These are phyloP conservation scores for Scheffersomyces quercinus DNA, from an alignment of 1,139 yeast species.

Conservation along the genomic window DNA sequence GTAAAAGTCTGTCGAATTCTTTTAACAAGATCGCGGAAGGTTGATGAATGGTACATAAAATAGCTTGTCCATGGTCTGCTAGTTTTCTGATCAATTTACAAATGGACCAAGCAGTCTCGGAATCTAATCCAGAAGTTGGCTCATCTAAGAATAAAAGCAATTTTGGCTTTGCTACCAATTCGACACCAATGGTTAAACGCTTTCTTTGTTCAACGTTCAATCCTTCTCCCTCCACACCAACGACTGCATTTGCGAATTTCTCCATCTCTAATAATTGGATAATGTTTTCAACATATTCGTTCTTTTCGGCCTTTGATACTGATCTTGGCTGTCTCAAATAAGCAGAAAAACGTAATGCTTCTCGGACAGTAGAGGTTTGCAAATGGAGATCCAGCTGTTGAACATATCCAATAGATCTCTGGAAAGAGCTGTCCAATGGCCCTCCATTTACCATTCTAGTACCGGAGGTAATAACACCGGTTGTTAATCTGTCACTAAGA, in stretches of 20 bases:
- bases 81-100: slow-evolving; percentile 13
- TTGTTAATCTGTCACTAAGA: slow-evolving; percentile 11
- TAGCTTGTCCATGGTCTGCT: slow-evolving; percentile 16
- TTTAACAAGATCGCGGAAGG: slow-evolving; percentile 13
- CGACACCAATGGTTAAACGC: slow-evolving; percentile 19
- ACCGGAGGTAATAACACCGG: slow-evolving; percentile 12
- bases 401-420: slow-evolving; percentile 37
- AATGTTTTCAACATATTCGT: slow-evolving; percentile 12
- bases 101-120: slow-evolving; percentile 16
- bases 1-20: slow-evolving; percentile 13
- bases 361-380: slow-evolving; percentile 12
- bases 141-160: slow-evolving; percentile 19
- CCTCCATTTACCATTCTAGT: slow-evolving; percentile 12
- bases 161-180: slow-evolving; percentile 19
- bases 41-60: slow-evolving; percentile 15
- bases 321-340: slow-evolving; percentile 10
- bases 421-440: slow-evolving; percentile 29
- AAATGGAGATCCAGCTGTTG: slow-evolving; percentile 15
- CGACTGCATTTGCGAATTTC: slow-evolving; percentile 12
- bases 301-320: slow-evolving; percentile 11
- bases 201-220: slow-evolving; percentile 16
- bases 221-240: slow-evolving; percentile 15
- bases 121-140: slow-evolving; percentile 21
- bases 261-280: slow-evolving; percentile 13
- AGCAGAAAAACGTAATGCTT: slow-evolving; percentile 14